Base-by-base conservation (phyloP, 106 monocot genomes). In the Dendrobium catenatum region DNA sequence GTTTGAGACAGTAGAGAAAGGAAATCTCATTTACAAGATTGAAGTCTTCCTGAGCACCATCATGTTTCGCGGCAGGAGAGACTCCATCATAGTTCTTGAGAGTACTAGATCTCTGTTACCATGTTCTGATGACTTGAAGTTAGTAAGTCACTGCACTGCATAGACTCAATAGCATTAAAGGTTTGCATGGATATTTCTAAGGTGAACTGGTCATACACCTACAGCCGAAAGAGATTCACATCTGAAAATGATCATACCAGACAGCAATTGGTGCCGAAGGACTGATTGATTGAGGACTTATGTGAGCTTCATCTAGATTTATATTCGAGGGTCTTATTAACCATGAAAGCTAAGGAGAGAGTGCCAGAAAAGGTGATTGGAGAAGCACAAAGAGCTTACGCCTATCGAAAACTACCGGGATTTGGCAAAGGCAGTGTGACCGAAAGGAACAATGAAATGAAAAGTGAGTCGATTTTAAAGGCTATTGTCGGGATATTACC, bases 141-240 rank as follows among this genome's bases (percentile, higher is more conserved):
- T 90, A 31, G 76, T 82, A 2, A 31, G 49, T 24, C 78, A 73
- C 24, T 87, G 83, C 42, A 77, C 24, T 87, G 83, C 42, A 77
- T 90, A 5, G 87, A 90, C 29, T 83, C 87, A 11, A 85, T 90
- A 51, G 80, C 90, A 16, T 83, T 68, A 29, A 90, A 83, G 74
- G 80, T 83, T 27, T 90, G 79, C 9, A 49, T 82, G 64, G 90
- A 90, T 79, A 54, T 83, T 55, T 78, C 81, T 17, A 77, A 73
- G 26, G 90, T 90, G 4, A 46, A 77, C 27, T 90, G 90, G 90
- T 90, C 90, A 18, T 90, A 90, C 81, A 81, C 90, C 13, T 87
- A 83, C 72, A 83, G 64, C 68, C 67, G 81, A 46, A 80, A 47
- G 68, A 73, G 54, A 31, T 46, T 74, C 42, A 31, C 15, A 3